A percentile compares a stretch with the other conserved stretches of the same genome.
These are phyloP conservation scores for Plantago ovata DNA, from an alignment of 257 asterid genomes.

Conservation along the genomic window DNA sequence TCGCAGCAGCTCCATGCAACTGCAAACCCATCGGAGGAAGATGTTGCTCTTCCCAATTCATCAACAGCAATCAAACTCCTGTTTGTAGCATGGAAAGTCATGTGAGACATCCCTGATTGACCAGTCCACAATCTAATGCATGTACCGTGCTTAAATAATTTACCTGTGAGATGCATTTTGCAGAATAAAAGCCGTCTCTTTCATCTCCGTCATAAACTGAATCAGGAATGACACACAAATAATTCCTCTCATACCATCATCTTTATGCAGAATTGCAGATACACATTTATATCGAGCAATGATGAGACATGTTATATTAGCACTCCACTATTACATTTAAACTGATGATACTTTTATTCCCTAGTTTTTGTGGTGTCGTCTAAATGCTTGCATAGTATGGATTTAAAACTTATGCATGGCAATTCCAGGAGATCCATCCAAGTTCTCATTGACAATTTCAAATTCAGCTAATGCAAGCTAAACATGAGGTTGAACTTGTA, in stretches of 20 bases:
- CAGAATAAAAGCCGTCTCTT: constrained; percentile 89
- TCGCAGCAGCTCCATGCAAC: constrained; percentile 97
- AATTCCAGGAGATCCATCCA: no score
- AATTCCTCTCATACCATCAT: constrained; percentile 14
- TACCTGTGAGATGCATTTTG: constrained; percentile 88
- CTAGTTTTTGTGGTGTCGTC: background rate
- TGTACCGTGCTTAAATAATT: constrained; percentile 2
- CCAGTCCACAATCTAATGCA: constrained; percentile 17
- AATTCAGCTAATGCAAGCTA: no score
- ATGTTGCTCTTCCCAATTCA: constrained; percentile 97
- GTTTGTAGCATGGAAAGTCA: constrained; percentile 30
- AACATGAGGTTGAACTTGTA: no score
- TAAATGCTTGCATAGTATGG: no score
- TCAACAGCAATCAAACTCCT: constrained; percentile 94
- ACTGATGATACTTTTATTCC: constrained; percentile 6
- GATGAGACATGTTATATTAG: constrained; percentile 5
- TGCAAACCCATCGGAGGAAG: constrained; percentile 97
- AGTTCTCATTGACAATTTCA: no score
- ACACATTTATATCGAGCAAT: constrained; percentile 11
- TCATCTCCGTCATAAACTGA: constrained; percentile 99
- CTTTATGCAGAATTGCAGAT: constrained; percentile 11
- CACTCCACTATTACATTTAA: background rate
- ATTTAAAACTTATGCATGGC: no score
- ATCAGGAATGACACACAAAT: constrained; percentile 17
- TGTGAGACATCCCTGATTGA: constrained; percentile 17